A percentile compares a stretch with the other conserved stretches of the same genome.
phyloP scores from a whole-genome alignment of 2,329 filamentous ascomycete genomes.

The Purpureocillium takamizusanense region DNA sequence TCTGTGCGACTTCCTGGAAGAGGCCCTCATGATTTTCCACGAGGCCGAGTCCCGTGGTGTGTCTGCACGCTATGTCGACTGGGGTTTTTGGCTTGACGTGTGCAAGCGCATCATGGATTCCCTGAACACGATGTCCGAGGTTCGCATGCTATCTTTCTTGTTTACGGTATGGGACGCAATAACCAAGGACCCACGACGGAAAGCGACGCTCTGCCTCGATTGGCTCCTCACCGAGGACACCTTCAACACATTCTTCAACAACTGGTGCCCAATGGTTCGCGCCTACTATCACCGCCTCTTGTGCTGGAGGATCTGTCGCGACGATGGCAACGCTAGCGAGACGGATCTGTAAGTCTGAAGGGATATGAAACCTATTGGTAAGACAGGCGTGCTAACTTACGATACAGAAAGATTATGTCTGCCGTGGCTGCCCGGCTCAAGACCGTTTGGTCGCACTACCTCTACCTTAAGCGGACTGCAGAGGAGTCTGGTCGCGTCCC shows the following conservation, averaged over 20 bases:
- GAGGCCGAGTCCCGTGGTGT: constrained; percentile 33
- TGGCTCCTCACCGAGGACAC: constrained; percentile 68
- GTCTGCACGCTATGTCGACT: constrained; percentile 50
- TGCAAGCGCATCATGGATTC: constrained; percentile 72
- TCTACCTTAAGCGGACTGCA: constrained; percentile 62
- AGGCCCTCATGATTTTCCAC: constrained; percentile 58
- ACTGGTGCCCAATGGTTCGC: constrained; percentile 93
- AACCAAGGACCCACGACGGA: constrained; percentile 54
- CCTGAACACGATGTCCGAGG: constrained; percentile 83
- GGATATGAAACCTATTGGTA: neutral
- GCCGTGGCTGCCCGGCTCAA: constrained; percentile 59
- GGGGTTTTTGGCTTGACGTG: constrained; percentile 78
- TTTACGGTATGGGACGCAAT: constrained; percentile 73
- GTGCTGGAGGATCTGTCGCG: constrained; percentile 81
- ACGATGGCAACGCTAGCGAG: constrained; percentile 55
- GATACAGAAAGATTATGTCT: constrained; percentile 57
- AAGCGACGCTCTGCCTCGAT: constrained; percentile 59
- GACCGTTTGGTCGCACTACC: constrained; percentile 69
- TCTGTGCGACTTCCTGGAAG: constrained; percentile 85
- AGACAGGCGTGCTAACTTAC: constrained; percentile 13
- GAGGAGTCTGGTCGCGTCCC: constrained; percentile 43
- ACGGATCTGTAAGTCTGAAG: constrained; percentile 54
- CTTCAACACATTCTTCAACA: constrained; percentile 78
- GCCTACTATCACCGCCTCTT: constrained; percentile 86
- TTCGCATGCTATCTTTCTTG: constrained; percentile 73